Evolutionary conservation across 176 grass and related monocot genomes (phyloP).

Genomic region (Cenchrus americanus): DNA sequence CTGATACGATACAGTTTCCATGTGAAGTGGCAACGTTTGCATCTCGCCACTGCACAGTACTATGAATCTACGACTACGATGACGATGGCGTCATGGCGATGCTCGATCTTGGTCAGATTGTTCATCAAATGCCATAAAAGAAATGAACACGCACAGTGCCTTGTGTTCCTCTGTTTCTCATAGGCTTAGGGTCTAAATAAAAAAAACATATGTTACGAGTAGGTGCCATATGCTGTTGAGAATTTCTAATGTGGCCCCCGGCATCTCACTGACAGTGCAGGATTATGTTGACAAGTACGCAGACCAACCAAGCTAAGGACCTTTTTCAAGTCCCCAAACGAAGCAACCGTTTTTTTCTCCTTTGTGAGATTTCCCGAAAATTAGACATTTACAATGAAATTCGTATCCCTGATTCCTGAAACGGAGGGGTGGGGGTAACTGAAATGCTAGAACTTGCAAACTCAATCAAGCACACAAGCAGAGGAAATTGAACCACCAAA

Average conservation of each 20-base stretch:
- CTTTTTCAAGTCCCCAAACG: background rate
- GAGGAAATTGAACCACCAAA: background rate
- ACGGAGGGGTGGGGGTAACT: background rate
- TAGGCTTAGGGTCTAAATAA: background rate
- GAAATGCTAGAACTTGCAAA: background rate
- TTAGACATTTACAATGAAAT: background rate
- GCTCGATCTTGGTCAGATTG: background rate
- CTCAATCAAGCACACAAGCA: background rate
- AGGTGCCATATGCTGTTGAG: background rate
- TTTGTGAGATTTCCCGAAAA: background rate
- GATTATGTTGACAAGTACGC: background rate
- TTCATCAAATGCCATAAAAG: background rate
- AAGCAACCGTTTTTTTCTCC: background rate
- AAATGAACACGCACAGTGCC: background rate
- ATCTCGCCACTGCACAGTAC: background rate
- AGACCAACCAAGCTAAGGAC: background rate
- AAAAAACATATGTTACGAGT: background rate
- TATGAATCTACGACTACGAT: too few relatives aligned
- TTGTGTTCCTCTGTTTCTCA: background rate
- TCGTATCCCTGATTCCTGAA: background rate
- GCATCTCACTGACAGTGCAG: slow-evolving; percentile 1
- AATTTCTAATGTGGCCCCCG: background rate
- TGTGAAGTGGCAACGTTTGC: background rate
- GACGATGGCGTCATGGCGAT: background rate
- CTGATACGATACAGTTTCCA: background rate